Evolutionary conservation across 1,284 basidiomycete species (phyloP).

Genomic region (Apiotrichum montevideense): DNA sequence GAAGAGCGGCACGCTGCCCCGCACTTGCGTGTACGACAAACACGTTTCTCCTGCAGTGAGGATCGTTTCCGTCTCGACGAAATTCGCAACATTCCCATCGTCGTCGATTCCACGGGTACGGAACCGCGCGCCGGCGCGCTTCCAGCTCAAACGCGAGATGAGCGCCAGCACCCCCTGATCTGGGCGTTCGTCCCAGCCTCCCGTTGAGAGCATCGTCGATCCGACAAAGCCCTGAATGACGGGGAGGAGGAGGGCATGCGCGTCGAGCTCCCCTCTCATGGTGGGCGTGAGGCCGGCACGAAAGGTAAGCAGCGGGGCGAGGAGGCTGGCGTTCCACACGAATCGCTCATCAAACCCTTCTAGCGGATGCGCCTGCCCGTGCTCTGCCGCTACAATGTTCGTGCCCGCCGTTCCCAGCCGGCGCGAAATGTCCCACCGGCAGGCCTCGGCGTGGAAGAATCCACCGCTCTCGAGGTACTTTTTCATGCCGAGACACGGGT

Average conservation of each 20-base stretch:
- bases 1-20: constrained; percentile 92
- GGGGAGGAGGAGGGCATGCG: constrained; percentile 53
- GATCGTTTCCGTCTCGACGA: constrained; percentile 94
- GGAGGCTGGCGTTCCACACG: constrained; percentile 42
- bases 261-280: constrained; percentile 38
- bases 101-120: constrained; percentile 97
- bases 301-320: constrained; percentile 42
- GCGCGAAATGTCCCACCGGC: constrained; percentile 82
- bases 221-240: constrained; percentile 91
- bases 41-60: constrained; percentile 76
- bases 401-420: constrained; percentile 56
- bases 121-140: constrained; percentile 93
- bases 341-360: constrained; percentile 71
- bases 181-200: constrained; percentile 63
- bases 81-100: constrained; percentile 94
- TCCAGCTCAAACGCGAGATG: constrained; percentile 85
- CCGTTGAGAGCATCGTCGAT: constrained; percentile 50
- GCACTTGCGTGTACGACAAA: constrained; percentile 85
- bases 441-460: constrained; percentile 83
- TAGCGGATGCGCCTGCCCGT: constrained; percentile 47
- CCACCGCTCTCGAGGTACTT: constrained; percentile 87
- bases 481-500: constrained; percentile 81
- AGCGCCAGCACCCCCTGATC: constrained; percentile 62
- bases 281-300: constrained; percentile 47
- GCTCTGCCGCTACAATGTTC: constrained; percentile 30